Evolutionary conservation across 768 basidiomycete genomes (phyloP), one percentile per base, ranked within the genome.

Genomic region (Serendipita sp.): DNA sequence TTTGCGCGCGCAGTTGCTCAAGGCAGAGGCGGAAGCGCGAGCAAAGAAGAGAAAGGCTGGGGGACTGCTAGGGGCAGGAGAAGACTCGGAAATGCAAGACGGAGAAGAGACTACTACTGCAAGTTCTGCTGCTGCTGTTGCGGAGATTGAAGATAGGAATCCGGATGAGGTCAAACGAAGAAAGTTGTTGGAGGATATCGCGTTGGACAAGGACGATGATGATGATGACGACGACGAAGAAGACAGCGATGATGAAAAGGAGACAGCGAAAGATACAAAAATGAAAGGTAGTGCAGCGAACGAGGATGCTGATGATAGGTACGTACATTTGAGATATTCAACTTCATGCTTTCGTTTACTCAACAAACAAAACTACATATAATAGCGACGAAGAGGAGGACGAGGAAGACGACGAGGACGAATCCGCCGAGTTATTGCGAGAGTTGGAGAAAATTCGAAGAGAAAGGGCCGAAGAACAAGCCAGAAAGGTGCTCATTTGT

Each of bases 391-490:
- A 81, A 5, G 78, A 80, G 4, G 71, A 74, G 0, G 82, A 84
- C 11, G 75, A 76, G 9, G 74, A 75, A 1, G 81, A 86, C 17
- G 88, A 90, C 7, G 93, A 95, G 66, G 90, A 92, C 68, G 91
- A 95, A 61, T 91, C 92, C 0, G 92, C 92, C 0, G 95, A 96
- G 69, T 78, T 99, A 24, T 77, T 99, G 65, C 84, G 92, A 26
- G 96, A 99, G 72, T 79, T 99, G n/a, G 95, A 96, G 74, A 97
- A 95, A 76, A 97, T 98, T 67, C 97, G 96, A 74, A 85, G 85
- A 51, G 94, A 98, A 70, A 81, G 95, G 9, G 94, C 94, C 11
- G 94, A 88, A 69, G 96, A 98, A 74, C 92, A 92, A 70, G 86
- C 80, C 41, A 78, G 88, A 45, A 70, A 72, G 64, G 76, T 75